These are phyloP conservation scores for Neurospora africana DNA, from an alignment of 495 filamentous ascomycete species.

Conservation along the genomic window DNA sequence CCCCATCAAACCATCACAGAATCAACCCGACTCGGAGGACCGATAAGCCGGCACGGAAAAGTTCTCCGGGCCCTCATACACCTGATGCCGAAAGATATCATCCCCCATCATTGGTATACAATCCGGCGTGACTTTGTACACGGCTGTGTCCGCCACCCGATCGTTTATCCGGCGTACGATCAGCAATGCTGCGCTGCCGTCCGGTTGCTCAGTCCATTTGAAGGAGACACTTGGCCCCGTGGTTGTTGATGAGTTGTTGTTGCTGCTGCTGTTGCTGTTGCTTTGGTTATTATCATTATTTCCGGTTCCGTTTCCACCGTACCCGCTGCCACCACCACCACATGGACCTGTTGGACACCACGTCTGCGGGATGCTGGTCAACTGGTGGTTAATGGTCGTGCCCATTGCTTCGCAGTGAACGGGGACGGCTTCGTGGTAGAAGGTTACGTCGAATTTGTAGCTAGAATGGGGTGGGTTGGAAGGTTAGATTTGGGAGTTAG, in stretches of 20 bases:
- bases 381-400: constrained; percentile 8
- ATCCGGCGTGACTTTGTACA: neutral
- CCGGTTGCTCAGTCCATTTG: constrained; percentile 4
- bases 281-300: neutral
- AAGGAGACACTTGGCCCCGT: constrained; percentile 10
- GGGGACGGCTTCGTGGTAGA: neutral
- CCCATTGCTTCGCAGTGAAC: constrained; percentile 14
- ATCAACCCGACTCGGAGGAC: neutral
- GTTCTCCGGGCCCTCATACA: constrained; percentile 23
- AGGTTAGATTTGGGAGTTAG: neutral
- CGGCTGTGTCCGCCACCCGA: constrained; percentile 4
- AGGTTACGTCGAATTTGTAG: constrained; percentile 15
- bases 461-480: neutral
- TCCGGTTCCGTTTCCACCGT: neutral
- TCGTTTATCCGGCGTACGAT: constrained; percentile 8
- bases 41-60: constrained; percentile 15
- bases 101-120: constrained; percentile 7
- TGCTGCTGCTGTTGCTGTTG: neutral
- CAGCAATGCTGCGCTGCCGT: neutral
- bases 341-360: constrained; percentile 4
- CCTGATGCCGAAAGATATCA: constrained; percentile 11
- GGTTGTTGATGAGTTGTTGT: neutral
- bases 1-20: neutral
- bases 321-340: neutral
- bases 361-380: constrained; percentile 10